Percentiles rank a stretch among this genome's conserved stretches.
Conservation (phyloP, 2,329 filamentous ascomycete species). For the Saccharata proteae region DNA sequence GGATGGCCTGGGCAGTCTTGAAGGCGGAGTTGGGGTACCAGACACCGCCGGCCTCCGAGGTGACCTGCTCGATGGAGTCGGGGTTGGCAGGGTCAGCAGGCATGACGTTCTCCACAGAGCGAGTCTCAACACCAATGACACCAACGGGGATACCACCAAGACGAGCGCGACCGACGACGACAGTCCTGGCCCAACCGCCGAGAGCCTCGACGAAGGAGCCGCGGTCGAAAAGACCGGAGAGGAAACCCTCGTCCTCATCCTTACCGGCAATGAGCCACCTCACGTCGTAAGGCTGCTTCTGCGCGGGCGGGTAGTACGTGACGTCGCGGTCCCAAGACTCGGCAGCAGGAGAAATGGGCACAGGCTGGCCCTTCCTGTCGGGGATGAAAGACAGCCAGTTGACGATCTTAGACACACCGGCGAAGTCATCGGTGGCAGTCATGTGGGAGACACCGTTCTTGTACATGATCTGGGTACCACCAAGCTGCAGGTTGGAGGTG, state of each 20-base stretch:
- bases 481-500: slow-evolving; percentile 96
- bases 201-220: slow-evolving; percentile 95
- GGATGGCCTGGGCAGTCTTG: slow-evolving; percentile 98
- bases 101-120: slow-evolving; percentile 90
- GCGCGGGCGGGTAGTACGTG: slow-evolving; percentile 63
- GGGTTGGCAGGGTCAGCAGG: slow-evolving; percentile 96
- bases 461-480: slow-evolving; percentile 99
- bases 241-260: slow-evolving; percentile 73
- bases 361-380: slow-evolving; percentile 83
- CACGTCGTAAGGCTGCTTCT: slow-evolving; percentile 82
- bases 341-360: slow-evolving; percentile 77
- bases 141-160: slow-evolving; percentile 95
- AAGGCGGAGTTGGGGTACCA: slow-evolving; percentile 99
- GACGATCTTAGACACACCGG: slow-evolving; percentile 93
- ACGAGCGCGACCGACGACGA: slow-evolving; percentile 90
- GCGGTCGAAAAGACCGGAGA: slow-evolving; percentile 88
- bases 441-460: slow-evolving; percentile 99
- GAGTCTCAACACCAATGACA: slow-evolving; percentile 94
- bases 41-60: slow-evolving; percentile 91
- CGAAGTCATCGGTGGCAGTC: slow-evolving; percentile 95
- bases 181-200: slow-evolving; percentile 91
- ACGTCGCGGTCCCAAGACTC: slow-evolving; percentile 93
- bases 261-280: slow-evolving; percentile 86
- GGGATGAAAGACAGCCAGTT: slow-evolving; percentile 97
- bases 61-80: slow-evolving; percentile 92